Percentiles rank a stretch among this genome's conserved stretches.
Conservation (phyloP, 2,329 filamentous ascomycete genomes). For the Rutstroemia sp. region DNA sequence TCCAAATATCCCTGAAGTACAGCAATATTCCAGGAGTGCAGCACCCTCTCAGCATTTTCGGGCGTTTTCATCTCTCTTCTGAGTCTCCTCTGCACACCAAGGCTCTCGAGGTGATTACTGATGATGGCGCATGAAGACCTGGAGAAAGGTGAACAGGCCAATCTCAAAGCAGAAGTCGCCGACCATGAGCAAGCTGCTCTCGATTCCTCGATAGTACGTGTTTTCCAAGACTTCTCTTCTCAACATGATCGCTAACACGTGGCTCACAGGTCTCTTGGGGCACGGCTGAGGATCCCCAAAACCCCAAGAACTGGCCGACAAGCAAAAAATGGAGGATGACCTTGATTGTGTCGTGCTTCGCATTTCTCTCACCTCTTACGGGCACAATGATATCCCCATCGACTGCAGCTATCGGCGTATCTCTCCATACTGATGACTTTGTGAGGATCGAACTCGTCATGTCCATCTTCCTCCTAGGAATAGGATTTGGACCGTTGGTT, state of each 20-base stretch:
- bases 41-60: no score
- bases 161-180: not conserved
- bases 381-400: conserved; percentile 4
- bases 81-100: no score
- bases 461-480: conserved; percentile 1
- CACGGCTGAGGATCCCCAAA: not conserved
- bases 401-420: not conserved
- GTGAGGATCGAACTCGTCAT: not conserved
- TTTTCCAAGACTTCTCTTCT: not conserved
- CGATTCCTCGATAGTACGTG: not conserved
- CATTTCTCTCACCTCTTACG: not conserved
- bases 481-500: not conserved
- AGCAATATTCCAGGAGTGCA: no score
- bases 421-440: not conserved
- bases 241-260: not conserved
- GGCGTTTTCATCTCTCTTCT: no score
- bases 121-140: not conserved
- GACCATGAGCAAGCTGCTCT: no score
- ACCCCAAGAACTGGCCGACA: conserved; percentile 1
- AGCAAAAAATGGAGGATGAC: not conserved
- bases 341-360: not conserved
- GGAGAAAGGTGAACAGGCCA: not conserved
- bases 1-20: no score
- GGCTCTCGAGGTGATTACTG: no score
- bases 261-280: not conserved